Evolutionary conservation across 768 basidiomycete genomes (phyloP).

Genomic region (Phylloporus rhodoxanthus): DNA sequence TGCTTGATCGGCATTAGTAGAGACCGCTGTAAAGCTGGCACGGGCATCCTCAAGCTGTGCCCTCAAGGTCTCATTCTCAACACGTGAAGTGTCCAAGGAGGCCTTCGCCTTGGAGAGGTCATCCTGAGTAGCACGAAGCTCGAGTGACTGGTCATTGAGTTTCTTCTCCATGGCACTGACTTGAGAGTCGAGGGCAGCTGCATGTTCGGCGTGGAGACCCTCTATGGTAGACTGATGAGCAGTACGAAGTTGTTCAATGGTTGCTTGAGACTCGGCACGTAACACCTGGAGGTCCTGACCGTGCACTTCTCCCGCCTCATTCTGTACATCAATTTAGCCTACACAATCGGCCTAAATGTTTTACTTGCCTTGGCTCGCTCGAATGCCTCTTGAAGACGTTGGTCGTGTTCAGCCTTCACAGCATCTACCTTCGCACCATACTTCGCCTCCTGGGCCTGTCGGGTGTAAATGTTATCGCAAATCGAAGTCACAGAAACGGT

Average conservation of each 20-base stretch:
- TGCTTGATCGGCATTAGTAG: conserved; percentile 43
- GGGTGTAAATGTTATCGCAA: not conserved
- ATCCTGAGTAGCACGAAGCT: conserved; percentile 80
- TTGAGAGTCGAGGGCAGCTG: conserved; percentile 52
- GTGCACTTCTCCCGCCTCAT: conserved; percentile 66
- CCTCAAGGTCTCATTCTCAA: conserved; percentile 52
- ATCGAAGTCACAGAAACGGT: not conserved
- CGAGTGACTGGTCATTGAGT: conserved; percentile 54
- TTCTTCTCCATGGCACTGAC: conserved; percentile 56
- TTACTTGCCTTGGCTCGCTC: conserved; percentile 66
- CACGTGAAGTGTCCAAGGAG: conserved; percentile 43
- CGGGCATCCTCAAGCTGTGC: conserved; percentile 63
- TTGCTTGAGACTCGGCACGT: conserved; percentile 57
- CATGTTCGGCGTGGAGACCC: conserved; percentile 59
- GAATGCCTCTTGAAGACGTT: conserved; percentile 62
- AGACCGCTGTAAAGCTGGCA: conserved; percentile 37
- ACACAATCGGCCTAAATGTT: not conserved
- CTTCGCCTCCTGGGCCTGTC: conserved; percentile 61
- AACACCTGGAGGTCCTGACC: conserved; percentile 64
- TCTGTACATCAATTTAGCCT: conserved; percentile 36
- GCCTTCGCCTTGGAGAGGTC: conserved; percentile 74
- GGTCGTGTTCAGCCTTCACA: conserved; percentile 60
- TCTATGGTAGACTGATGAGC: conserved; percentile 59
- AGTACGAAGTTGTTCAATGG: conserved; percentile 62
- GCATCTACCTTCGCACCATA: conserved; percentile 62